Evolutionary conservation across 1,284 basidiomycete species (phyloP), one percentile per base, ranked within the genome.

Genomic region (Cryptococcus sp.): DNA sequence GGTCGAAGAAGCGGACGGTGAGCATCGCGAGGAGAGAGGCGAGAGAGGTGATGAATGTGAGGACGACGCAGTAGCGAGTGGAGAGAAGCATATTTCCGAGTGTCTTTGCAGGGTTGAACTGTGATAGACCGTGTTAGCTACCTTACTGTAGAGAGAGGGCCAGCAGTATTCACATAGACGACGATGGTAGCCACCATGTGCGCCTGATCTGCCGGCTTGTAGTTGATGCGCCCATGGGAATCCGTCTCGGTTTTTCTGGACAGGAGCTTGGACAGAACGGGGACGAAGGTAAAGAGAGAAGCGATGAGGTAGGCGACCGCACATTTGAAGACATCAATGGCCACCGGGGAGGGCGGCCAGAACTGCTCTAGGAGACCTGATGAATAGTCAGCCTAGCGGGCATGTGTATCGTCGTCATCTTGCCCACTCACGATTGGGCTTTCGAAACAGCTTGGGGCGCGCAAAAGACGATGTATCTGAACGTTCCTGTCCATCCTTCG

Each of bases 111-210:
- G 80, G 79, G 51, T 79, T 78, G 57, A 78, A 81, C 75, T 76
- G 68, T 13, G 21, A 33, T 33, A 9, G 28, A 9, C 4, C 28
- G 28, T 33, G 28, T 33, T 33, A 33, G 28, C 9, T 4, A 9
- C 9, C 28, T 9, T 6, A 46, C 11, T 13, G 55, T 52, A 44
- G 51, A 43, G 15, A n/a, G 15, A 12, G 1, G 28, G 9, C 28
- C 5, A 9, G 4, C 28, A 44, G 4, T 9, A 44, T 73, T 54
- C 50, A 78, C 76, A 58, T 77, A 80, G 78, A 81, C 78, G 82
- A 87, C 77, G 21, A 91, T 86, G 2, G 92, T 94, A 2, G 93
- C 90, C 11, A 95, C 87, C 86, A 95, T 87, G 78, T 95, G 92
- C 0, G 85, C 90, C 59, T 84, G 87, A 45, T 86, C 85, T 46